Conservation (phyloP, 176 grass and related monocot genomes). For the Aegilops longissima region DNA sequence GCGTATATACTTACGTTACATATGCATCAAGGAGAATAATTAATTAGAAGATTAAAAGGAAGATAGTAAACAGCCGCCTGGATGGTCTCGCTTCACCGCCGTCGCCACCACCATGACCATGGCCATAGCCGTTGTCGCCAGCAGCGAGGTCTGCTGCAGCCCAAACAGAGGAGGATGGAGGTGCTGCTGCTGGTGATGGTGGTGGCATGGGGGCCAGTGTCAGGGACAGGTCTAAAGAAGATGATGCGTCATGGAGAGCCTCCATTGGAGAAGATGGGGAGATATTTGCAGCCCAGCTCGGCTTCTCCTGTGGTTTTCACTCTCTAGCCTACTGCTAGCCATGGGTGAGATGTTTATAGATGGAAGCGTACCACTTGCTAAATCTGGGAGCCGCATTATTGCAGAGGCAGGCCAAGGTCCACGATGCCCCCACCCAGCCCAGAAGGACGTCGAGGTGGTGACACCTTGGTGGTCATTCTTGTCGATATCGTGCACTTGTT, state of each 20-base stretch:
- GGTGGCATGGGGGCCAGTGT: neutral
- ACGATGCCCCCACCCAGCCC: neutral
- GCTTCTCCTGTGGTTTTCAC: neutral
- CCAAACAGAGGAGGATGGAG: too few species aligned
- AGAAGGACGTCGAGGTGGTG: neutral
- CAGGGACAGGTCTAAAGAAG: neutral
- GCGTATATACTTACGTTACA: too few species aligned
- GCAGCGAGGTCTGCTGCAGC: neutral
- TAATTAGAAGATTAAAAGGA: too few species aligned
- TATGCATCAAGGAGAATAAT: too few species aligned
- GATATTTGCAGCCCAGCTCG: neutral
- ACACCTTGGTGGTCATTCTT: too few species aligned
- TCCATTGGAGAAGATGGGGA: neutral
- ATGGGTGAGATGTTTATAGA: neutral
- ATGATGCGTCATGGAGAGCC: neutral
- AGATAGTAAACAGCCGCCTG: too few species aligned
- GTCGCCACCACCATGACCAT: too few species aligned
- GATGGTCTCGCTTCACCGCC: too few species aligned
- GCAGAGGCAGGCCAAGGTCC: too few species aligned
- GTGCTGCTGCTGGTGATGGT: neutral
- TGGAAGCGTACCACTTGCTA: neutral
- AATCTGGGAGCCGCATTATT: neutral
- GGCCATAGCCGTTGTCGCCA: too few species aligned
- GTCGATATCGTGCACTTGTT: too few species aligned
- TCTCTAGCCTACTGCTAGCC: too few species aligned